These are phyloP conservation scores for Wickerhamiella kurtzmanii DNA, from an alignment of 805 yeast genomes.

Conservation along the genomic window DNA sequence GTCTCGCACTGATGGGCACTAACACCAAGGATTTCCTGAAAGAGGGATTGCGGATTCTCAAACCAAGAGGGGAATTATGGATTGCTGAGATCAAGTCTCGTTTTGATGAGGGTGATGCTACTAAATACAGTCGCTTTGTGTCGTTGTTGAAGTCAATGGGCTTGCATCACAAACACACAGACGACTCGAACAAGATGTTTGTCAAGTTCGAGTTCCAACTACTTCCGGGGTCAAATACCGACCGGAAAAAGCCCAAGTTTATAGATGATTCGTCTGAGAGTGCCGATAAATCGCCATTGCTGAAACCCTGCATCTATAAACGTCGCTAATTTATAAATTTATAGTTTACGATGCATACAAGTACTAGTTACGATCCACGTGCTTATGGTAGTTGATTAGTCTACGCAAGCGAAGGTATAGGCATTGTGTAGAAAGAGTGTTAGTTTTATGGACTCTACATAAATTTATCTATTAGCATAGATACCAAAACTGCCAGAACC, in stretches of 20 bases:
- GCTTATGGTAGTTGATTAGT: no score
- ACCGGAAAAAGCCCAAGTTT: slow-evolving; percentile 35
- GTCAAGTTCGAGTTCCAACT: slow-evolving; percentile 85
- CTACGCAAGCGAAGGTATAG: no score
- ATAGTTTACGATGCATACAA: no score
- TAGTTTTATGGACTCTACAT: not conserved
- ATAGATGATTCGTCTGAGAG: slow-evolving; percentile 47
- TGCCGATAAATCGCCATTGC: slow-evolving; percentile 29
- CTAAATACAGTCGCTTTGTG: slow-evolving; percentile 45
- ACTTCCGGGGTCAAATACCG: slow-evolving; percentile 27
- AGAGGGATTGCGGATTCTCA: slow-evolving; percentile 77
- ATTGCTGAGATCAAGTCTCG: slow-evolving; percentile 94
- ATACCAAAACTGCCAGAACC: not conserved
- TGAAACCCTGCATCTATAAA: slow-evolving; percentile 93
- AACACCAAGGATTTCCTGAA: slow-evolving; percentile 82
- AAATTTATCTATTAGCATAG: not conserved
- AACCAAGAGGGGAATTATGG: slow-evolving; percentile 93
- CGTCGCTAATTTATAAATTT: slow-evolving; percentile 11
- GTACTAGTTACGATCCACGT: no score
- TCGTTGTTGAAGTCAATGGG: slow-evolving; percentile 62
- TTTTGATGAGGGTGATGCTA: slow-evolving; percentile 39
- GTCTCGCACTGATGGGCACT: slow-evolving; percentile 94
- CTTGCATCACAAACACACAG: slow-evolving; percentile 78
- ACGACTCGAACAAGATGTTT: slow-evolving; percentile 82
- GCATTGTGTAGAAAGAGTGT: no score